These are phyloP conservation scores for Melaleuca quinquenervia DNA, from an alignment of 345 rosid genomes.

Conservation along the genomic window DNA sequence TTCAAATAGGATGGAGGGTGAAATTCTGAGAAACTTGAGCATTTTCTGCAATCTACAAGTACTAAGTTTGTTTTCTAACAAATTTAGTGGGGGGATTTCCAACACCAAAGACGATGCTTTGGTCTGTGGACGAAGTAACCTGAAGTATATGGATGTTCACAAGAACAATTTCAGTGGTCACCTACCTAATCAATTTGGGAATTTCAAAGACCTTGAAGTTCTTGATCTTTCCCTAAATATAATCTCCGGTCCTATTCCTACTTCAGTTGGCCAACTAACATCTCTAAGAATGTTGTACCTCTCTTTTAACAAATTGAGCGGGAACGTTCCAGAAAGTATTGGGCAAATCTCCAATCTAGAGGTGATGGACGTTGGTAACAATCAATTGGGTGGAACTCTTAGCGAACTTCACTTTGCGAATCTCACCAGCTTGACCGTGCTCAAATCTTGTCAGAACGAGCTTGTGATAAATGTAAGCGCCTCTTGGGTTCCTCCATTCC, in stretches of 20 bases:
- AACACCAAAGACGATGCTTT: fast-evolving
- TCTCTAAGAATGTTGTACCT: not conserved
- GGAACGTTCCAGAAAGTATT: conserved; percentile 5
- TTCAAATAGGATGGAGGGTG: not conserved
- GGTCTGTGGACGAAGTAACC: not conserved
- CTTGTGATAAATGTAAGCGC: not conserved
- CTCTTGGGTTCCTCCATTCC: not conserved
- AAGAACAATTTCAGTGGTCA: conserved; percentile 1
- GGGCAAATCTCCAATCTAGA: conserved; percentile 3
- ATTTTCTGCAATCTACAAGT: not conserved
- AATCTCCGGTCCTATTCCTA: conserved; percentile 1
- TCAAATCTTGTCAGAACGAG: fast-evolving
- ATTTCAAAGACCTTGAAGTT: not conserved
- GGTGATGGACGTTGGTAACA: not conserved
- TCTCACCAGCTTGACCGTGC: not conserved
- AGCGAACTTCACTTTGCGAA: conserved; percentile 7
- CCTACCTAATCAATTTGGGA: not conserved
- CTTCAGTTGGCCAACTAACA: not conserved
- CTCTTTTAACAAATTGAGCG: conserved; percentile 1
- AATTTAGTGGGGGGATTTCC: not conserved
- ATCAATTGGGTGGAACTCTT: conserved; percentile 4
- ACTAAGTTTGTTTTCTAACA: fast-evolving
- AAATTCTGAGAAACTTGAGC: not conserved
- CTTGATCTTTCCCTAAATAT: not conserved
- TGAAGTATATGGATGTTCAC: not conserved